Base-by-base conservation (phyloP, 306 rosid genomes). In the Ochetophila trinervis region DNA sequence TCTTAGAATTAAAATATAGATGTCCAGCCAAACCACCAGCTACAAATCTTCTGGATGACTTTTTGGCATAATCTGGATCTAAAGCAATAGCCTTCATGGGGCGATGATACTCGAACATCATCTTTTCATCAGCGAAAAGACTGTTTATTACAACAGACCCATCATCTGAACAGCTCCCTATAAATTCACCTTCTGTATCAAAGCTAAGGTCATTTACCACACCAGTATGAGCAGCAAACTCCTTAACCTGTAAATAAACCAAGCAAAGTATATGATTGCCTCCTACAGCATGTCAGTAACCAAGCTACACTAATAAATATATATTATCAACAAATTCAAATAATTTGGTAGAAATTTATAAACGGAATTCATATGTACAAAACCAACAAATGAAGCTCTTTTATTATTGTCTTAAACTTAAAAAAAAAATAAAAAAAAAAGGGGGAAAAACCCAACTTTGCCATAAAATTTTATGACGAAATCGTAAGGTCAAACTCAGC, bases 11-110 rank as follows among this genome's bases (percentile, higher is more conserved):
- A 27, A 79, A 77, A 82, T 90, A 90, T 51, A 93, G 83, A 74
- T 87, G 88, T 63, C 99, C 99, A n/a, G 91, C 96, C 70, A 93
- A 84, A 77, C 99, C 99, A 71, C 99, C 99, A 19, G 99, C 82
- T 53, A 84, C 91, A 85, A 88, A 94, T 82, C 99, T 84, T 83
- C 86, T 87, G 45, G 97, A 88, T 68, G 73, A 60, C 73, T 83
- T 90, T 76, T 71, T 90, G 35, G 79, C 79, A 83, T 94, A 94
- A 20, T 88, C 94, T 3, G 96, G 97, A 63, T 94, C 99, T 74
- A 90, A 37, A 5, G 97, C 96, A 78, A 93, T 79, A 20, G 91
- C 97, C 85, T 93, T 93, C 99, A 88, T 84, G 0, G 99, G 99
- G 1, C 91, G 97, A 72, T 85, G 96, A 78, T 93, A 93, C 81